A percentile compares a stretch with the other conserved stretches of the same genome.
Evolutionary conservation across 2,329 filamentous ascomycete species (phyloP).

Genomic region (Botrytis porri): DNA sequence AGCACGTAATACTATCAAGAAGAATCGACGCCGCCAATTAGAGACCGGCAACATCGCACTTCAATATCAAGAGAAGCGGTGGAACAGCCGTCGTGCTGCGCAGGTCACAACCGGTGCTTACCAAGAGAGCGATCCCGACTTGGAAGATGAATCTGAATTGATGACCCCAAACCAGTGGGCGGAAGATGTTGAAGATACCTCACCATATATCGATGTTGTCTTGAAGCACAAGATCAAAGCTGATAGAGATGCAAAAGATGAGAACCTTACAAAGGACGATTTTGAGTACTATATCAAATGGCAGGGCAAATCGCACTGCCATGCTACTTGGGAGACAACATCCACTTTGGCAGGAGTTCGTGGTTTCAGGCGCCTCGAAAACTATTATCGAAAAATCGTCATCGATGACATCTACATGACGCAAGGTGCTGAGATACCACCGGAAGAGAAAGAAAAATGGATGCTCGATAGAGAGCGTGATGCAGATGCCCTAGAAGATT

Average conservation of each 20-base stretch:
- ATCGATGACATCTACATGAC: conserved; percentile 75
- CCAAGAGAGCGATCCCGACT: conserved; percentile 64
- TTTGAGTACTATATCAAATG: conserved; percentile 96
- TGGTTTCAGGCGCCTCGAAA: conserved; percentile 86
- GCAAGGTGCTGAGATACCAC: conserved; percentile 69
- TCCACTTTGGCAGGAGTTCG: conserved; percentile 72
- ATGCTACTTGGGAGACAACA: conserved; percentile 90
- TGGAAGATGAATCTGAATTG: conserved; percentile 62
- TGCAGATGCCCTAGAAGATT: conserved; percentile 83
- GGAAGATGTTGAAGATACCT: conserved; percentile 68
- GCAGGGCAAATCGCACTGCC: conserved; percentile 92
- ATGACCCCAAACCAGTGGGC: conserved; percentile 68
- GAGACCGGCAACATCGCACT: conserved; percentile 64
- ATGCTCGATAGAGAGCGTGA: conserved; percentile 92
- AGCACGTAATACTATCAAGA: conserved; percentile 67
- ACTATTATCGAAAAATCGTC: conserved; percentile 85
- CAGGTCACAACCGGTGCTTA: conserved; percentile 64
- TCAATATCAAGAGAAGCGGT: conserved; percentile 76
- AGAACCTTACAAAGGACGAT: conserved; percentile 63
- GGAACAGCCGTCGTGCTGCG: conserved; percentile 82
- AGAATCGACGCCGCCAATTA: conserved; percentile 71
- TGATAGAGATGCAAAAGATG: conserved; percentile 54
- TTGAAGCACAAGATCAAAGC: conserved; percentile 81
- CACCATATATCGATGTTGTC: conserved; percentile 85
- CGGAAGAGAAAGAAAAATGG: conserved; percentile 89